phyloP scores from a whole-genome alignment of 164 flowering plant genomes.

The Tinospora cordifolia region DNA sequence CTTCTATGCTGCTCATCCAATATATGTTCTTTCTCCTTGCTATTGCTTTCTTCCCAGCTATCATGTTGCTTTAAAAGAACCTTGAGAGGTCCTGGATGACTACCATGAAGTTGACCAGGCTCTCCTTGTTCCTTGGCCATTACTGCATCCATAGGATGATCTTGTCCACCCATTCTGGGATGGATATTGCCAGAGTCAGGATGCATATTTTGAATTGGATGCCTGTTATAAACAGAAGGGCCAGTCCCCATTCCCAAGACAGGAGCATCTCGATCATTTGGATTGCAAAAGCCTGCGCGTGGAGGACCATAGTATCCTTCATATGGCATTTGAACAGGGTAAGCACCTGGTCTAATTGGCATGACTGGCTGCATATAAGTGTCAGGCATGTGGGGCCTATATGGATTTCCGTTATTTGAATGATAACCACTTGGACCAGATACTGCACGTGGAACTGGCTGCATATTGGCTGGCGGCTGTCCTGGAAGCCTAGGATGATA shows the following conservation, averaged over 20 bases:
- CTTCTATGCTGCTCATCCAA: slow-evolving; percentile 20
- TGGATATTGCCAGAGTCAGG: slow-evolving; percentile 43
- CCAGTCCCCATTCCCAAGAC: slow-evolving; percentile 54
- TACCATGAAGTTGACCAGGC: slow-evolving; percentile 35
- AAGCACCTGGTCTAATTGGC: slow-evolving; percentile 80
- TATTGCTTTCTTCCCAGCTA: slow-evolving; percentile 42
- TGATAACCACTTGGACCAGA: slow-evolving; percentile 56
- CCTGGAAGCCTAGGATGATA: slow-evolving; percentile 64
- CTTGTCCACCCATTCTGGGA: slow-evolving; percentile 40
- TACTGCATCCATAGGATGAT: slow-evolving; percentile 26
- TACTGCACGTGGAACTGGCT: slow-evolving; percentile 49
- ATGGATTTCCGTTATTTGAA: slow-evolving; percentile 57
- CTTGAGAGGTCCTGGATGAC: slow-evolving; percentile 41
- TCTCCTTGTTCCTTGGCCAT: slow-evolving; percentile 41
- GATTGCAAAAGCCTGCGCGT: slow-evolving; percentile 48
- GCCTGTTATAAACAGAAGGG: slow-evolving; percentile 50
- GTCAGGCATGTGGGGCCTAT: slow-evolving; percentile 63
- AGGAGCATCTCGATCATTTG: slow-evolving; percentile 57
- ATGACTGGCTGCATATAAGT: slow-evolving; percentile 62
- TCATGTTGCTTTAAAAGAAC: slow-evolving; percentile 65
- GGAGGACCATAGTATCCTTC: slow-evolving; percentile 81
- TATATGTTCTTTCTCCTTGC: slow-evolving; percentile 36
- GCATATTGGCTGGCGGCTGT: slow-evolving; percentile 47
- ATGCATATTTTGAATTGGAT: slow-evolving; percentile 34
- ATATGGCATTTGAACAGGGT: slow-evolving; percentile 63